A percentile compares a stretch with the other conserved stretches of the same genome.
Evolutionary conservation across 2,329 filamentous ascomycete species (phyloP).

Genomic region (Monosporascus sp.): DNA sequence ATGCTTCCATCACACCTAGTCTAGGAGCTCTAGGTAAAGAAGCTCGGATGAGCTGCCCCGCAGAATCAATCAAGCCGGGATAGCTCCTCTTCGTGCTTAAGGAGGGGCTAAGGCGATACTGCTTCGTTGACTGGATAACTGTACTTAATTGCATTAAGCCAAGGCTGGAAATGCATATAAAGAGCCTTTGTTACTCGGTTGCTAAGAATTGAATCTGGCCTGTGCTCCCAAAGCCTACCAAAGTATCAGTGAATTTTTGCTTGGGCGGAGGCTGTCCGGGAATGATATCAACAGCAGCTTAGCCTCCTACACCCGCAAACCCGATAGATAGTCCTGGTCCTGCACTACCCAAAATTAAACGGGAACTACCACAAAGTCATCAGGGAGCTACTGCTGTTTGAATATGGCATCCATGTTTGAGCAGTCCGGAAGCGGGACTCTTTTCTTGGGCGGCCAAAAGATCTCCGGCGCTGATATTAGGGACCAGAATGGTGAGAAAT

Average conservation of each 20-base stretch:
- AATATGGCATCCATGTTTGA: slow-evolving; percentile 93
- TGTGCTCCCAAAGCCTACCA: background rate
- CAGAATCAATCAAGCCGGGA: background rate
- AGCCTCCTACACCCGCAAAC: background rate
- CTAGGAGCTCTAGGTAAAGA: too few relatives aligned
- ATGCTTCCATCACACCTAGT: too few relatives aligned
- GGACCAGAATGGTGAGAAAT: slow-evolving; percentile 78
- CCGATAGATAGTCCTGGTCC: too few relatives aligned
- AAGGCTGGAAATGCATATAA: background rate
- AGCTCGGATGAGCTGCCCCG: background rate
- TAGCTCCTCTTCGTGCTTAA: background rate
- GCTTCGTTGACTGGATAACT: background rate
- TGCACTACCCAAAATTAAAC: background rate
- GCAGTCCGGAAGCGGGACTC: slow-evolving; percentile 87
- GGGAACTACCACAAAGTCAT: background rate
- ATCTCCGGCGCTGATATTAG: slow-evolving; percentile 94
- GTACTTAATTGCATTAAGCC: background rate
- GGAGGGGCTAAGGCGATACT: background rate
- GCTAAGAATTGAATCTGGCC: background rate
- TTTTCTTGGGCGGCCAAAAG: slow-evolving; percentile 96
- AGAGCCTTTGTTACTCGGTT: background rate
- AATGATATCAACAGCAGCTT: background rate
- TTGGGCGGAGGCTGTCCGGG: background rate
- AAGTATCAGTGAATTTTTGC: background rate
- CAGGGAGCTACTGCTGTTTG: background rate